These are phyloP conservation scores for Clarireedia monteithiana DNA, from an alignment of 2,329 filamentous ascomycete species.

Conservation along the genomic window DNA sequence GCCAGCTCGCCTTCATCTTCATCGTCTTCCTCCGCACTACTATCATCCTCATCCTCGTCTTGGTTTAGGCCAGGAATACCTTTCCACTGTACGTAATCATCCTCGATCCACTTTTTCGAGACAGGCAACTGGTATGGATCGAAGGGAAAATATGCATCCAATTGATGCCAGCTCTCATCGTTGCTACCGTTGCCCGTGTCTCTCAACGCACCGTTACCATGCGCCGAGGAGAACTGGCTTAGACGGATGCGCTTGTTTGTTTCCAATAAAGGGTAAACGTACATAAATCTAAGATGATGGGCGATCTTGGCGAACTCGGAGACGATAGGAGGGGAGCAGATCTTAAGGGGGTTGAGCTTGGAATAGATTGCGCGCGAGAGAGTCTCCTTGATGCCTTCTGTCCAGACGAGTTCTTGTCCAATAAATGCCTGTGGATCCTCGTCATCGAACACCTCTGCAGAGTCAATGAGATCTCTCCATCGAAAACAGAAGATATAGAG, in stretches of 20 bases:
- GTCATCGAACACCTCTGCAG: conserved; percentile 48
- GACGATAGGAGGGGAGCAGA: conserved; percentile 86
- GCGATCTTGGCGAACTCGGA: conserved; percentile 85
- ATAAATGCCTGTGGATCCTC: conserved; percentile 54
- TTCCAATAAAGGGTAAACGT: conserved; percentile 81
- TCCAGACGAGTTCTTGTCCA: conserved; percentile 71
- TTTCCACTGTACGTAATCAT: conserved; percentile 76
- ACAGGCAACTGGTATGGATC: conserved; percentile 88
- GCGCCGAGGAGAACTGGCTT: conserved; percentile 57
- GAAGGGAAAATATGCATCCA: conserved; percentile 95
- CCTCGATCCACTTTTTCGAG: conserved; percentile 81
- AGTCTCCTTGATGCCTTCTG: conserved; percentile 63
- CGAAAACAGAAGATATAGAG: conserved; percentile 87
- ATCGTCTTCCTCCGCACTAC: conserved; percentile 32
- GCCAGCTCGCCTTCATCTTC: conserved; percentile 12
- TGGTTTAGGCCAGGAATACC: conserved; percentile 62
- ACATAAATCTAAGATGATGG: conserved; percentile 78
- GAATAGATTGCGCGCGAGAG: conserved; percentile 75
- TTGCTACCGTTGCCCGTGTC: conserved; percentile 39
- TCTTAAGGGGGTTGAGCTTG: conserved; percentile 87
- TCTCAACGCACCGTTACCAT: conserved; percentile 41
- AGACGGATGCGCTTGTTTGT: conserved; percentile 86
- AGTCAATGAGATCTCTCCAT: conserved; percentile 79
- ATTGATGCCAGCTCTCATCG: conserved; percentile 72
- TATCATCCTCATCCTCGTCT: conserved; percentile 46